These are phyloP conservation scores for Linum usitatissimum DNA, from an alignment of 345 rosid species.

Conservation along the genomic window DNA sequence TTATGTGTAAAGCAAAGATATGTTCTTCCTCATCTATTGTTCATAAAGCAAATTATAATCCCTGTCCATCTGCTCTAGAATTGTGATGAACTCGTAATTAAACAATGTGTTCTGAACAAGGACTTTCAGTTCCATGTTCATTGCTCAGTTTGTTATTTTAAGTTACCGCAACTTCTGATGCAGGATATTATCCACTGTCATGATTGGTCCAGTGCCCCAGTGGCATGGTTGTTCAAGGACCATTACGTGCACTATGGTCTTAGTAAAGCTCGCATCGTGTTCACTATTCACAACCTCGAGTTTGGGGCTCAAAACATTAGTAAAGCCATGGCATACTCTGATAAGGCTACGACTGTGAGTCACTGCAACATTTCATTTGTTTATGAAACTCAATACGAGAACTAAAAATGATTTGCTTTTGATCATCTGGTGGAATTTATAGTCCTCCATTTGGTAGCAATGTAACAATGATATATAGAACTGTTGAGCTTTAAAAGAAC, in stretches of 20 bases:
- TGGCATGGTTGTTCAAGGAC: constrained; percentile 80
- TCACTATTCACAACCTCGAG: constrained; percentile 90
- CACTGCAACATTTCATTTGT: not conserved
- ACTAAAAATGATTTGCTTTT: too few species aligned
- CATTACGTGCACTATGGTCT: constrained; percentile 66
- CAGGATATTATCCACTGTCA: constrained; percentile 98
- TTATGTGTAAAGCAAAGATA: not conserved
- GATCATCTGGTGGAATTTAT: too few species aligned
- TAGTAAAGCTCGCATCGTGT: constrained; percentile 67
- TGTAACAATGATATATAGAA: too few species aligned
- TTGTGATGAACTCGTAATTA: too few species aligned
- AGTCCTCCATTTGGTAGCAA: too few species aligned
- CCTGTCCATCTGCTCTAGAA: too few species aligned
- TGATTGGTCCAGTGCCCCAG: constrained; percentile 95
- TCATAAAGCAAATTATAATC: too few species aligned
- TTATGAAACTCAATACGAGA: too few species aligned
- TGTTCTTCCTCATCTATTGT: too few species aligned
- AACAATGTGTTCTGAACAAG: too few species aligned
- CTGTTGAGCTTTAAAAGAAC: not conserved
- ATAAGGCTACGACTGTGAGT: constrained; percentile 85
- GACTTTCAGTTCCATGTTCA: too few species aligned
- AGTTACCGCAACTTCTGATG: not conserved
- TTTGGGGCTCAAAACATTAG: constrained; percentile 60
- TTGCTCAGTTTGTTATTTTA: too few species aligned
- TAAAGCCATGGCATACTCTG: constrained; percentile 71